phyloP scores from a whole-genome alignment of 768 basidiomycete species.

The Leccinum uliginosum region DNA sequence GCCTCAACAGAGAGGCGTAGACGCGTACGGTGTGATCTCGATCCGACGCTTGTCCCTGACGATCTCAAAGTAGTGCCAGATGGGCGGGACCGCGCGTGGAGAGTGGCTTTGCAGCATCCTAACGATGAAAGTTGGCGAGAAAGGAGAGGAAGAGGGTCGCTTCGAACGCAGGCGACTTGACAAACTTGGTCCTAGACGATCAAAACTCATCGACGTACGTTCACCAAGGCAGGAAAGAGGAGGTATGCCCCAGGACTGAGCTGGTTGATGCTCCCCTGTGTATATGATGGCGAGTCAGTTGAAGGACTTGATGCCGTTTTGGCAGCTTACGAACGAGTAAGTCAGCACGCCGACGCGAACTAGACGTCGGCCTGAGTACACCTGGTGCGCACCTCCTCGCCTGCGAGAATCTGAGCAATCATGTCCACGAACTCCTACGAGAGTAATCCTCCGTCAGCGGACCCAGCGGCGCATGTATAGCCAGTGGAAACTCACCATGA shows the following conservation, averaged over 20 bases:
- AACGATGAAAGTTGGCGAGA: constrained; percentile 69
- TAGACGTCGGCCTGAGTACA: neutral
- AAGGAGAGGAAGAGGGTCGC: constrained; percentile 56
- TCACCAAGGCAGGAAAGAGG: constrained; percentile 51
- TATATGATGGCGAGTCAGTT: constrained; percentile 55
- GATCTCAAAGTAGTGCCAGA: constrained; percentile 65
- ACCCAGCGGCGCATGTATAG: neutral
- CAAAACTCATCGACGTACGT: constrained; percentile 32
- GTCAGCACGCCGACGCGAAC: neutral
- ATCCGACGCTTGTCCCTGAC: constrained; percentile 73
- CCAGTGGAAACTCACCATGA: constrained; percentile 37
- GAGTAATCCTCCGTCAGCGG: neutral
- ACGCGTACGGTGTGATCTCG: constrained; percentile 50
- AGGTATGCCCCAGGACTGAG: constrained; percentile 72
- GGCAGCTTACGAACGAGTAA: constrained; percentile 30
- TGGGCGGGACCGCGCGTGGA: constrained; percentile 40
- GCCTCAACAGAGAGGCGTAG: constrained; percentile 64
- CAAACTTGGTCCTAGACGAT: constrained; percentile 36
- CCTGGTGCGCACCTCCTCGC: constrained; percentile 40
- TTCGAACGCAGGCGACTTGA: constrained; percentile 56
- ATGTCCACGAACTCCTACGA: constrained; percentile 48
- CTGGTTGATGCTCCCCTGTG: constrained; percentile 54
- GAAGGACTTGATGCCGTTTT: constrained; percentile 54
- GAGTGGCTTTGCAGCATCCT: constrained; percentile 66
- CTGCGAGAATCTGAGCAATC: constrained; percentile 44